phyloP scores from a whole-genome alignment of 2,329 filamentous ascomycete species.

The Capronia coronata region DNA sequence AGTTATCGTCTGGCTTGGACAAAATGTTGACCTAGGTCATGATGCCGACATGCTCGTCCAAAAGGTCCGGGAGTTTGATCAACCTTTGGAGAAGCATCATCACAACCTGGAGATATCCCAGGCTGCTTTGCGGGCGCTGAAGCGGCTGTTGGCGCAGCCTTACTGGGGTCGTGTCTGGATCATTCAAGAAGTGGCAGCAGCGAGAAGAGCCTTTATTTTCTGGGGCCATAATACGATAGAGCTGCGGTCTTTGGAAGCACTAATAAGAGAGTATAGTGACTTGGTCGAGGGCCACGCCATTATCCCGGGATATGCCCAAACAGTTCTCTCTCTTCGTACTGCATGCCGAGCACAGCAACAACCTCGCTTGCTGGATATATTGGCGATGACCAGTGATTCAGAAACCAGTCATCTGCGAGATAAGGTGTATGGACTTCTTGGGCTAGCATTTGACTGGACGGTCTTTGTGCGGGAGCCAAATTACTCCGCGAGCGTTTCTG shows the following conservation, averaged over 20 bases:
- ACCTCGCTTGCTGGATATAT: slow-evolving; percentile 17
- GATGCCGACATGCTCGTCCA: slow-evolving; percentile 11
- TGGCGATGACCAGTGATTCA: slow-evolving; percentile 15
- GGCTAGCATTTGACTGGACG: slow-evolving; percentile 16
- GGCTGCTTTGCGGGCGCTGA: slow-evolving; percentile 7
- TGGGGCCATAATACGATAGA: slow-evolving; percentile 20
- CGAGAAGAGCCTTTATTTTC: slow-evolving; percentile 8
- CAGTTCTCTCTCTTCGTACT: slow-evolving; percentile 14
- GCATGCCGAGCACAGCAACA: slow-evolving; percentile 18
- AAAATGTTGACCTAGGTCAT: slow-evolving; percentile 10
- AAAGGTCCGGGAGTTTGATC: slow-evolving; percentile 3
- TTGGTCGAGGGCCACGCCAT: neutral
- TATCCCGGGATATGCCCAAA: slow-evolving; percentile 4
- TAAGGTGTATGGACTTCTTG: slow-evolving; percentile 20
- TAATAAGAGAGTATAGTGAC: slow-evolving; percentile 5
- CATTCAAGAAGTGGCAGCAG: slow-evolving; percentile 26
- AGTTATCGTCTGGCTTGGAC: slow-evolving; percentile 28
- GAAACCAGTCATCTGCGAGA: slow-evolving; percentile 17
- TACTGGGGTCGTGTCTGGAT: slow-evolving; percentile 29
- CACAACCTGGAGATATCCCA: neutral
- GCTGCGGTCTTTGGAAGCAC: slow-evolving; percentile 9
- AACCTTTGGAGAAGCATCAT: slow-evolving; percentile 1
- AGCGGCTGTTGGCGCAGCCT: slow-evolving; percentile 20
- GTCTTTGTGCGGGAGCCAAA: slow-evolving; percentile 18
- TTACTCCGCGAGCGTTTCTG: slow-evolving; percentile 12